Conservation (phyloP, 805 yeast species). For the Spathaspora sp. region DNA sequence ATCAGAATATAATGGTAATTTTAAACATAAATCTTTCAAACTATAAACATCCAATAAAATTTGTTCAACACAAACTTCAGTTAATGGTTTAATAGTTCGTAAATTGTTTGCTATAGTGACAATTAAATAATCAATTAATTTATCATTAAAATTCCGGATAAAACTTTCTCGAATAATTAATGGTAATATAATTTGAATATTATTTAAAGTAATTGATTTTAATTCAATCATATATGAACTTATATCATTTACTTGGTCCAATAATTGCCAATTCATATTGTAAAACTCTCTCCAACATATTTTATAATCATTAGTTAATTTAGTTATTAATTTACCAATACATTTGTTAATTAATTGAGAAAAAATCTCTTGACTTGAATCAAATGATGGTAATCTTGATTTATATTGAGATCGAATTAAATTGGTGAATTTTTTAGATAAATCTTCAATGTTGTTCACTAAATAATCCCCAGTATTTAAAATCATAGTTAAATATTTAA, state of each 20-base stretch:
- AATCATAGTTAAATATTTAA: slow-evolving; percentile 64
- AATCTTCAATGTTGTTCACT: slow-evolving; percentile 69
- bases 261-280: slow-evolving; percentile 63
- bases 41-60: slow-evolving; percentile 67
- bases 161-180: slow-evolving; percentile 67
- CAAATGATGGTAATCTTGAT: slow-evolving; percentile 47
- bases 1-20: slow-evolving; percentile 40
- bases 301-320: slow-evolving; percentile 58
- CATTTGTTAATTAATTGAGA: slow-evolving; percentile 56
- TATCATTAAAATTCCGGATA: slow-evolving; percentile 70
- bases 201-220: slow-evolving; percentile 42
- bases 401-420: slow-evolving; percentile 32
- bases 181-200: slow-evolving; percentile 44
- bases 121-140: slow-evolving; percentile 62
- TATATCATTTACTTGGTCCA: slow-evolving; percentile 64
- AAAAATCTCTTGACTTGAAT: slow-evolving; percentile 51
- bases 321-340: slow-evolving; percentile 50
- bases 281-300: slow-evolving; percentile 85
- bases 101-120: slow-evolving; percentile 55
- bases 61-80: slow-evolving; percentile 73
- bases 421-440: slow-evolving; percentile 57
- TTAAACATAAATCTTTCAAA: slow-evolving; percentile 51
- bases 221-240: slow-evolving; percentile 67
- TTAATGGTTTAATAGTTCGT: slow-evolving; percentile 62
- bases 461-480: slow-evolving; percentile 90